These are phyloP conservation scores for Yamadazyma takamatsuzukensis DNA, from an alignment of 805 yeast species.

Conservation along the genomic window DNA sequence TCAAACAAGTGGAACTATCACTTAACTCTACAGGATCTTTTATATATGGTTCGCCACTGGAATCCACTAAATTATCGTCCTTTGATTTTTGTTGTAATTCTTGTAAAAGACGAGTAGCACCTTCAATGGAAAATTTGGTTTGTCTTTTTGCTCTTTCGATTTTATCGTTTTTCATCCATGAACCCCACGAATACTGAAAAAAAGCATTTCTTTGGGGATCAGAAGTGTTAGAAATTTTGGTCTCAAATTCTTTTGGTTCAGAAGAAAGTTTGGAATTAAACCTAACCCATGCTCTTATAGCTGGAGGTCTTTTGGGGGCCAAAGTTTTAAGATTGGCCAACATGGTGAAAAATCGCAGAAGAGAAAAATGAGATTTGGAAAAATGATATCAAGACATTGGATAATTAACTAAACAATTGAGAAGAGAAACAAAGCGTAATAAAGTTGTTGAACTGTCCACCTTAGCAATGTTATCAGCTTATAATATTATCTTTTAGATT, in stretches of 20 bases:
- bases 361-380: too few relatives aligned
- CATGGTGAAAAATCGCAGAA: too few relatives aligned
- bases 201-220: conserved; percentile 70
- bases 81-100: conserved; percentile 38
- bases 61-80: conserved; percentile 19
- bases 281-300: too few relatives aligned
- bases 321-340: too few relatives aligned
- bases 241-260: conserved; percentile 41
- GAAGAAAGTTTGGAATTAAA: too few relatives aligned
- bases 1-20: conserved; percentile 41
- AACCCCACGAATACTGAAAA: conserved; percentile 91
- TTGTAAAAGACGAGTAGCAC: conserved; percentile 54
- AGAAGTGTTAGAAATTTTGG: conserved; percentile 54
- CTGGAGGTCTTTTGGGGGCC: too few relatives aligned
- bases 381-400: too few relatives aligned
- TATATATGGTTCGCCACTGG: conserved; percentile 18
- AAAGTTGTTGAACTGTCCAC: too few relatives aligned
- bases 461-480: too few relatives aligned
- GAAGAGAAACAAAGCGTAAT: too few relatives aligned
- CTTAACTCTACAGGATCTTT: conserved; percentile 36
- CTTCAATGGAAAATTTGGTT: conserved; percentile 79
- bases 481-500: too few relatives aligned
- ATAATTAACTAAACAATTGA: too few relatives aligned
- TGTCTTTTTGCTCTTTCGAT: conserved; percentile 70
- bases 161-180: conserved; percentile 83